Evolutionary conservation across 331 rosid genomes (phyloP).

Genomic region (Quercus lobata): DNA sequence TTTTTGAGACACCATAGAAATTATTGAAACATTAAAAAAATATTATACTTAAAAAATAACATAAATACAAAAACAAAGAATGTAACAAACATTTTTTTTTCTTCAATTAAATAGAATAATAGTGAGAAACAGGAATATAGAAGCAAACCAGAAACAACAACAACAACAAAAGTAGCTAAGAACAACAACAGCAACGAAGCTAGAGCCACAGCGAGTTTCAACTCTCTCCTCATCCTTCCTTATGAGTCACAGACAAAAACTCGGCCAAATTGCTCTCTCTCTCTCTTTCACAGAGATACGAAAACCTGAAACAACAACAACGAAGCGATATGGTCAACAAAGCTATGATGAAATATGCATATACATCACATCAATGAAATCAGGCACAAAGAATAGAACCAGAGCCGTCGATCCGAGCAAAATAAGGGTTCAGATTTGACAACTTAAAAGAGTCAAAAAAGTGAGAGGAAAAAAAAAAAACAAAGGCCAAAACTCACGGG

Average conservation of each 20-base stretch:
- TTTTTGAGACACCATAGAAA: neutral
- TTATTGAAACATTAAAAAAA: neutral
- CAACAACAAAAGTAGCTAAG: neutral
- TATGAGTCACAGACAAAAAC: too few species aligned
- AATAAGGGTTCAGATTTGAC: conserved; percentile 26
- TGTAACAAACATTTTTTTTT: too few species aligned
- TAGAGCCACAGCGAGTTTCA: neutral
- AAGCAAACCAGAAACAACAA: conserved; percentile 9
- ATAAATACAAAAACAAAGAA: neutral
- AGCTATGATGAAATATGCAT: conserved; percentile 1
- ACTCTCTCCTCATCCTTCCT: neutral
- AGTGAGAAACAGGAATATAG: neutral
- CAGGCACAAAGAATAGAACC: conserved; percentile 11
- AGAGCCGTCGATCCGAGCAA: conserved; percentile 59
- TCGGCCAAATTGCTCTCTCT: too few species aligned
- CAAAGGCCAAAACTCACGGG: conserved; percentile 1
- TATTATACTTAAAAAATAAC: neutral
- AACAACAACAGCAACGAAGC: neutral
- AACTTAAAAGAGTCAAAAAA: neutral
- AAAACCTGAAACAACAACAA: conserved; percentile 5
- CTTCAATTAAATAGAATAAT: neutral
- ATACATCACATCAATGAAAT: conserved; percentile 14
- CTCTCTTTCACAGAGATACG: neutral
- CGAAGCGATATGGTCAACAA: conserved; percentile 4
- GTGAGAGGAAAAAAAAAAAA: too few species aligned